Percentiles rank a stretch among this genome's conserved stretches.
These are phyloP conservation scores for Peterozyma toletana DNA, from an alignment of 805 yeast genomes.

Conservation along the genomic window DNA sequence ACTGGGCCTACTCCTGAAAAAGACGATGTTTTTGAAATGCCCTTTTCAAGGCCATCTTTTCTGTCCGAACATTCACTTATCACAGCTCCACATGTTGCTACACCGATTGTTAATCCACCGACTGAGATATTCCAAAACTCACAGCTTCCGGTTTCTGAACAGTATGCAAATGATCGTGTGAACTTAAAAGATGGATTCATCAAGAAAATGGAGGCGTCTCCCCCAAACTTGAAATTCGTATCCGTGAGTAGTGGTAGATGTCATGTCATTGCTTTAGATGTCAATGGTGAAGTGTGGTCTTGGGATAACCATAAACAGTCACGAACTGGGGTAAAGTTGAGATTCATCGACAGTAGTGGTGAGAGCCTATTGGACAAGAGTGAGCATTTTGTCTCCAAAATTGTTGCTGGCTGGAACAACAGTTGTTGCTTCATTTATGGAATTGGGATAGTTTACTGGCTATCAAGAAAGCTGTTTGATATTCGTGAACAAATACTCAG, in stretches of 20 bases:
- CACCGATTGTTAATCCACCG: not conserved
- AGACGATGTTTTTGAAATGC: conserved; percentile 19
- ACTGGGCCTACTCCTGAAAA: conserved; percentile 33
- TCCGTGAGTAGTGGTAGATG: conserved; percentile 56
- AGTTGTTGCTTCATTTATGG: conserved; percentile 40
- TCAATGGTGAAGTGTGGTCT: conserved; percentile 39
- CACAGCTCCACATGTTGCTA: not conserved
- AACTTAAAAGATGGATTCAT: conserved; percentile 13
- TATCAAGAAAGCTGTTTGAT: conserved; percentile 17
- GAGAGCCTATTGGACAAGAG: not conserved
- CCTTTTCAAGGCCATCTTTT: not conserved
- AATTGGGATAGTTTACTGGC: conserved; percentile 58
- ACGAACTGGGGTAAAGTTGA: conserved; percentile 34
- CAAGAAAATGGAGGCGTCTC: not conserved
- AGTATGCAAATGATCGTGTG: not conserved
- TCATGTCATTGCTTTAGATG: conserved; percentile 57
- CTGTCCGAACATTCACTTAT: not conserved
- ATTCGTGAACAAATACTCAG: conserved; percentile 15
- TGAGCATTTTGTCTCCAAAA: conserved; percentile 30
- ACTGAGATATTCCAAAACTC: not conserved
- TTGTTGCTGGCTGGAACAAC: conserved; percentile 64
- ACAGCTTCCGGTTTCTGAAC: not conserved
- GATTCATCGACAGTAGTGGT: conserved; percentile 23
- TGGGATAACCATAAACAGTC: conserved; percentile 47
- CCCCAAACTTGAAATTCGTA: conserved; percentile 23